Evolutionary conservation across 352 stramenopile species (phyloP), one percentile per base, ranked within the genome.

Genomic region (Phytopythium boreale): DNA sequence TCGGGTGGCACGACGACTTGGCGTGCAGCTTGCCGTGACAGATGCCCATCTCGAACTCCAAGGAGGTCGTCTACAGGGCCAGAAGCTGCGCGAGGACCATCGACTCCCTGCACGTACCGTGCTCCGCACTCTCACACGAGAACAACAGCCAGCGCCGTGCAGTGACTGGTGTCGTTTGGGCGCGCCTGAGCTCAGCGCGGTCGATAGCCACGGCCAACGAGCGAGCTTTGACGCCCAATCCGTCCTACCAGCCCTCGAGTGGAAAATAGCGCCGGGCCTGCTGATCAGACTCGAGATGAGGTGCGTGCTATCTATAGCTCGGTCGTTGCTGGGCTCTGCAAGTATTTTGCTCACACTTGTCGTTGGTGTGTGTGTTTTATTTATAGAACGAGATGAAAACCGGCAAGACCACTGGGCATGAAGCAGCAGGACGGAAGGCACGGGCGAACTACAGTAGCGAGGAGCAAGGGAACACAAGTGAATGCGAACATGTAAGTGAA

Each of bases 31-130:
- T 52, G 2, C 46, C 46, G 4, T 52, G 22, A 14, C 46, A 52
- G 46, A 29, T 52, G 46, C 46, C 46, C 46, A 52, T 52, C 46
- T 52, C 46, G n/a, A 29, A 19, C 46, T n/a, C 2, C 46, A 52
- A 52, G 46, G 10, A 19, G 46, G 22, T 1, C 46, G 46, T 20
- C 22, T 52, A 52, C 7, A 52, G 46, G 22, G 9, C 46, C 46
- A 29, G 1, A 31, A 14, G 46, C 46, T 27, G n/a, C 46, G 22
- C 22, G 46, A 52, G n/a, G 46, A 29, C 46, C 46, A 52, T 52
- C n/a, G 22, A 52, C 46, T 29, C 22, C 22, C 3, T 29, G 46
- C 41, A 24, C 41, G 1, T 17, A 49, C 41, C 19, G 19, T n/a
- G 46, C 17, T 52, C n/a, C 8, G 46, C 46, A 24, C 22, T 29